phyloP scores from a whole-genome alignment of 306 rosid species.

The Dryas octopetala region DNA sequence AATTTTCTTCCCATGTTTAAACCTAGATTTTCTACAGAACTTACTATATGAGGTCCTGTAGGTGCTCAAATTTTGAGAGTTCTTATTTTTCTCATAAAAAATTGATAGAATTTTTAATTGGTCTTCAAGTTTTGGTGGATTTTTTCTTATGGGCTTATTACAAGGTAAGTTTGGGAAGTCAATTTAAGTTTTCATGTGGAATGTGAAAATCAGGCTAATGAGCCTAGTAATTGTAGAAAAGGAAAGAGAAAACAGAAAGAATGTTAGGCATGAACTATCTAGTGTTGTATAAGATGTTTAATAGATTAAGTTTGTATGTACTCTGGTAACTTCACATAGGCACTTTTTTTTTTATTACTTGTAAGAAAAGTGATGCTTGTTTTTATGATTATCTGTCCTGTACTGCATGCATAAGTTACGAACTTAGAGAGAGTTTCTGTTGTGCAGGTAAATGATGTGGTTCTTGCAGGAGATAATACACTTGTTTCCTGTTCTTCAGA shows the following conservation, averaged over 20 bases:
- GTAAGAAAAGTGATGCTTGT: background rate
- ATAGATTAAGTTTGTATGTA: background rate
- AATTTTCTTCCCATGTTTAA: slow-evolving; percentile 13
- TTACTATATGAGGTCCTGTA: background rate
- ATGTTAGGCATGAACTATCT: background rate
- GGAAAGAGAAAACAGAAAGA: background rate
- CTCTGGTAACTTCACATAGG: background rate
- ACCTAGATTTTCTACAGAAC: background rate
- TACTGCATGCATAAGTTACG: slow-evolving; percentile 9
- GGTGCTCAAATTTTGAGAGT: background rate
- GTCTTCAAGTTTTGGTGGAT: background rate
- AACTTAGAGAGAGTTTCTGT: slow-evolving; percentile 27
- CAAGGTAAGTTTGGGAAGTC: background rate
- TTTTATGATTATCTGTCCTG: background rate
- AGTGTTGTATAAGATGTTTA: background rate
- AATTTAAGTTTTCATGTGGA: background rate
- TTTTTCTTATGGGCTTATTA: background rate
- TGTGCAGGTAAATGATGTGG: slow-evolving; percentile 92
- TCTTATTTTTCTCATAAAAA: background rate
- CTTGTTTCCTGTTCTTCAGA: slow-evolving; percentile 99
- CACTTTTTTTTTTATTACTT: background rate
- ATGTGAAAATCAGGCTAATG: background rate
- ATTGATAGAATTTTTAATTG: background rate
- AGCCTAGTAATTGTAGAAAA: background rate
- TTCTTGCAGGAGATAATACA: slow-evolving; percentile 79